phyloP scores from a whole-genome alignment of 257 asterid genomes.

The Leonotis leonurus region DNA sequence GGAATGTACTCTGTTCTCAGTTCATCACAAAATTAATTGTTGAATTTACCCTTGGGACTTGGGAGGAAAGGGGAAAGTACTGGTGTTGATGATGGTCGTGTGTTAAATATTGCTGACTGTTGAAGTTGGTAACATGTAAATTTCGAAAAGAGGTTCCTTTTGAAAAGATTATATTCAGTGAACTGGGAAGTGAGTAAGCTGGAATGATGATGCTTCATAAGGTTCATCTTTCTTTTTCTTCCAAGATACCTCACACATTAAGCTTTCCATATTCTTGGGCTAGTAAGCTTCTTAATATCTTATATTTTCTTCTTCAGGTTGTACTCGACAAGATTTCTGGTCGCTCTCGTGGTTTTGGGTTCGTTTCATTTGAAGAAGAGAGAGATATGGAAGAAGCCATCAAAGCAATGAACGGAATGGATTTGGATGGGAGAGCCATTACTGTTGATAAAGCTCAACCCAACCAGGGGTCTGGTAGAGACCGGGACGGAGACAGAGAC shows the following conservation, averaged over 20 bases:
- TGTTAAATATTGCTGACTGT: conserved; percentile 21
- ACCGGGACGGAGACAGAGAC: conserved; percentile 45
- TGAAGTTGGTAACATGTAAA: conserved; percentile 20
- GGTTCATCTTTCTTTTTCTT: conserved; percentile 25
- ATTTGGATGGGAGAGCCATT: conserved; percentile 76
- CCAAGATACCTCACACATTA: conserved; percentile 9
- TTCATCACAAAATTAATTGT: conserved; percentile 21
- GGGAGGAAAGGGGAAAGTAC: conserved; percentile 16
- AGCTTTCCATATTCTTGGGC: not conserved
- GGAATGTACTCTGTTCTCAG: conserved; percentile 24
- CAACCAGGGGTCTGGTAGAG: conserved; percentile 63
- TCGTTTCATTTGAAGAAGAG: conserved; percentile 85
- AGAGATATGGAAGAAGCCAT: conserved; percentile 86
- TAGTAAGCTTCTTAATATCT: not conserved
- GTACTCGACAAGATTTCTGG: conserved; percentile 72
- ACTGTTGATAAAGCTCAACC: conserved; percentile 89
- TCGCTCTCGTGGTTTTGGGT: conserved; percentile 91
- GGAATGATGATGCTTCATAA: conserved; percentile 21
- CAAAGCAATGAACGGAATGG: conserved; percentile 85
- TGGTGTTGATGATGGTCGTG: conserved; percentile 26
- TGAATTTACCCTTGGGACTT: conserved; percentile 21
- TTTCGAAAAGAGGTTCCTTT: conserved; percentile 25
- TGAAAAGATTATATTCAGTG: conserved; percentile 26
- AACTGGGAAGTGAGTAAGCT: conserved; percentile 23
- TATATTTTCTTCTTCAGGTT: conserved; percentile 39